Percentiles rank a stretch among this genome's conserved stretches.
Evolutionary conservation across 2,329 filamentous ascomycete species (phyloP).

Genomic region (Botryotinia narcissicola): DNA sequence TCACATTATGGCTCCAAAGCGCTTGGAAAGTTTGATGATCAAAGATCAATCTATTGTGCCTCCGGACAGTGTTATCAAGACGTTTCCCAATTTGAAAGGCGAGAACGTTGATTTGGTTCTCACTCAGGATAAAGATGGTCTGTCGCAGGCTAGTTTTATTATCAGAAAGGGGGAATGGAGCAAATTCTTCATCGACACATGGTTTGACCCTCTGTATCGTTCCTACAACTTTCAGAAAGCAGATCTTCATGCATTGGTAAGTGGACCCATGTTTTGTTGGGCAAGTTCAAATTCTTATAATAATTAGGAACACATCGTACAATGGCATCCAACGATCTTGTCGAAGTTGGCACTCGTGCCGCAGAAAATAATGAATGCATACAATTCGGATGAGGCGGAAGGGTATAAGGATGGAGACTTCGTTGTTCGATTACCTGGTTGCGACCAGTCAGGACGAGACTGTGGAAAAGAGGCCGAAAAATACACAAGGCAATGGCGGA

Average conservation of each 20-base stretch:
- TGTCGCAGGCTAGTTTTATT: conserved; percentile 75
- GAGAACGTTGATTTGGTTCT: conserved; percentile 78
- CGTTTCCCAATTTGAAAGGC: conserved; percentile 76
- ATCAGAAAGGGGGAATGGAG: conserved; percentile 85
- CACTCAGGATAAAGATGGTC: conserved; percentile 78
- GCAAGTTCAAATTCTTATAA: conserved; percentile 17
- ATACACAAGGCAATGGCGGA: conserved; percentile 39
- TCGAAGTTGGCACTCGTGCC: conserved; percentile 88
- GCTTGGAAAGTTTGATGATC: conserved; percentile 76
- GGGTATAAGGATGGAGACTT: conserved; percentile 83
- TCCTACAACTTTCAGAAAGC: conserved; percentile 96
- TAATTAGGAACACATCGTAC: conserved; percentile 76
- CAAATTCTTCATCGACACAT: conserved; percentile 87
- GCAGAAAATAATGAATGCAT: conserved; percentile 79
- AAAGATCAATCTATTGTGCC: conserved; percentile 84
- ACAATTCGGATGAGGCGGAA: conserved; percentile 56
- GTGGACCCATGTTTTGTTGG: conserved; percentile 34
- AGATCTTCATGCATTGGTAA: conserved; percentile 83
- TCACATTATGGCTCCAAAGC: conserved; percentile 64
- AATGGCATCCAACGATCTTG: conserved; percentile 96
- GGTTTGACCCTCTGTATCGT: conserved; percentile 93
- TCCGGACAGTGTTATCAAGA: conserved; percentile 95
- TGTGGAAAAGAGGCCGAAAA: conserved; percentile 68
- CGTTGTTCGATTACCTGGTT: conserved; percentile 74
- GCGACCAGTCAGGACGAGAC: conserved; percentile 53